Conservation (phyloP, 1,284 basidiomycete species). For the Cronartium quercuum region DNA sequence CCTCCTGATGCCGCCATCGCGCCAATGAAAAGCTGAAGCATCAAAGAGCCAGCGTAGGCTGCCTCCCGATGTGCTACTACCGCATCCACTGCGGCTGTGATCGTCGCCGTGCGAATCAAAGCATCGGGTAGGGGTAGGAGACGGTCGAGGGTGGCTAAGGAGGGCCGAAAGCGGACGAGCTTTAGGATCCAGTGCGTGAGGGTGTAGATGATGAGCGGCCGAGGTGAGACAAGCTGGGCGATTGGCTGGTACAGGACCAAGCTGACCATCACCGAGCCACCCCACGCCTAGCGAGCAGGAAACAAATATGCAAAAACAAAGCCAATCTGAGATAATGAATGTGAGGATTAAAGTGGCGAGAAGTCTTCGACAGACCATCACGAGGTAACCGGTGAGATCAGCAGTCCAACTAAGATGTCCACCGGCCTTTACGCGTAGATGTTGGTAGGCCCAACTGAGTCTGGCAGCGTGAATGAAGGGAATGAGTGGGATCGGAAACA, state of each 20-base stretch:
- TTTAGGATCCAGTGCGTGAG: constrained; percentile 2
- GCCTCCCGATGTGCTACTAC: not conserved
- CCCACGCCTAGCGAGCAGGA: constrained; percentile 11
- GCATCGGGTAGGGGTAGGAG: constrained; percentile 13
- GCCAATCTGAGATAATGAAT: not conserved
- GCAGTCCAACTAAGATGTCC: constrained; percentile 7
- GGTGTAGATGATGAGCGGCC: constrained; percentile 6
- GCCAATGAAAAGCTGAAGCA: constrained; percentile 25
- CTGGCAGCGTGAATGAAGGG: constrained; percentile 27
- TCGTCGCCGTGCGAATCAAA: constrained; percentile 18
- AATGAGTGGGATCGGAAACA: constrained; percentile 1
- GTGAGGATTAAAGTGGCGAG: not conserved
- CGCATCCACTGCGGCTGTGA: constrained; percentile 16
- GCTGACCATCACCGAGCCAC: constrained; percentile 19
- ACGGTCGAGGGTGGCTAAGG: not conserved
- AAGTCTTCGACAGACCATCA: constrained; percentile 6
- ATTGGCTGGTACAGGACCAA: constrained; percentile 16
- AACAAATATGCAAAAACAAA: not conserved
- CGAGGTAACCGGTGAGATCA: constrained; percentile 21
- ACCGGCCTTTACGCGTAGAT: constrained; percentile 4
- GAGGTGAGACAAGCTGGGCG: constrained; percentile 17
- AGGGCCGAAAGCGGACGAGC: not conserved
- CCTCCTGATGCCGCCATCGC: constrained; percentile 22
- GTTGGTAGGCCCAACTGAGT: constrained; percentile 24
- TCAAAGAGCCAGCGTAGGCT: constrained; percentile 2